Percentiles rank a stretch among this genome's conserved stretches.
Evolutionary conservation across 768 basidiomycete species (phyloP).

Genomic region (Paxillus involutus): DNA sequence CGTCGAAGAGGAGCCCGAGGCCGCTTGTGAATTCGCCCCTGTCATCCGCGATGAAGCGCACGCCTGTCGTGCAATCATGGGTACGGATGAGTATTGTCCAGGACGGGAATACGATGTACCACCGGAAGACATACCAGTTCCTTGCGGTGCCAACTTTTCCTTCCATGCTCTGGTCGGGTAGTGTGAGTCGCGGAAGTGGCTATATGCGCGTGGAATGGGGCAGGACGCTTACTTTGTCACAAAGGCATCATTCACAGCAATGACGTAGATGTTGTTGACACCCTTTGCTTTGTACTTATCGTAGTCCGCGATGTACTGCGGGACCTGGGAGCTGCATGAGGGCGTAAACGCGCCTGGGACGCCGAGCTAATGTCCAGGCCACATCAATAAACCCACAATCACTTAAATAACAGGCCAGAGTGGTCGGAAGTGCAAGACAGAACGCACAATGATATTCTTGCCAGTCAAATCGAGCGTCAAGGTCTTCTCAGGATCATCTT

Average conservation of each 20-base stretch:
- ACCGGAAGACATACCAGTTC: slow-evolving; percentile 45
- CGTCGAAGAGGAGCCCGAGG: slow-evolving; percentile 60
- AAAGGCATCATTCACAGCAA: slow-evolving; percentile 80
- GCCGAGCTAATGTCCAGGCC: slow-evolving; percentile 47
- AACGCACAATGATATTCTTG: slow-evolving; percentile 62
- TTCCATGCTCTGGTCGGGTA: slow-evolving; percentile 59
- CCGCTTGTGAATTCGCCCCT: slow-evolving; percentile 49
- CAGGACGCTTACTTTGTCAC: slow-evolving; percentile 46
- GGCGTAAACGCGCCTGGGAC: slow-evolving; percentile 80
- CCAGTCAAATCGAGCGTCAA: slow-evolving; percentile 49
- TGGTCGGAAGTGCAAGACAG: neutral
- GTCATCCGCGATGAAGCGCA: slow-evolving; percentile 69
- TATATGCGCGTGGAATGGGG: slow-evolving; percentile 4
- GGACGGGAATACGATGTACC: neutral
- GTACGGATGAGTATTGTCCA: slow-evolving; percentile 6
- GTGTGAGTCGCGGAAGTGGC: neutral
- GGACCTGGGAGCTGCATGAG: slow-evolving; percentile 64
- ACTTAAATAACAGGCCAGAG: too few species aligned
- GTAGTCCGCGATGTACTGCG: slow-evolving; percentile 62
- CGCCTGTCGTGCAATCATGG: slow-evolving; percentile 30
- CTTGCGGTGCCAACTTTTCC: slow-evolving; percentile 53
- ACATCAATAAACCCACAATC: neutral
- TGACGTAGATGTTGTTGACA: slow-evolving; percentile 65
- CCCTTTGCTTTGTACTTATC: slow-evolving; percentile 78
- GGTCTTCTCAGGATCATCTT: slow-evolving; percentile 47